Evolutionary conservation across 768 basidiomycete genomes (phyloP), one percentile per base, ranked within the genome.

Genomic region (Cubamyces lactineus): DNA sequence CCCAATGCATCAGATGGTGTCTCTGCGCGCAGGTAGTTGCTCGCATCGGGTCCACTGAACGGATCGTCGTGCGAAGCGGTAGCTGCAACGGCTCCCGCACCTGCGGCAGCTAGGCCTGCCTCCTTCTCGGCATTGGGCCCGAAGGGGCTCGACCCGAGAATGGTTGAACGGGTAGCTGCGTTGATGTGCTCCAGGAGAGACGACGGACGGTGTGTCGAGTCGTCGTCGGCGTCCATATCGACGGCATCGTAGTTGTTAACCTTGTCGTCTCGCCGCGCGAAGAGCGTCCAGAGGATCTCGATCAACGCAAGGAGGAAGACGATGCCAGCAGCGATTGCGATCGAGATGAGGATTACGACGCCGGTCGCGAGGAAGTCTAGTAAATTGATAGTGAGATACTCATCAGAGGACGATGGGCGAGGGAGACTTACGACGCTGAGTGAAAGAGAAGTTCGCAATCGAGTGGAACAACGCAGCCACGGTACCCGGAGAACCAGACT

Each of bases 271-370:
- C 86, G 83, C 56, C 92, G 82, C 21, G 90, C 86, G 74, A 94
- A 86, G n/a, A 95, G 80, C 2, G 93, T 89, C 92, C 94, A 92
- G 40, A 96, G 76, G 56, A 96, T 90, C 52, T 93, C 93, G 57
- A 94, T 79, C 43, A 96, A 78, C 16, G 90, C 89, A 34, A 95
- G 80, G 0, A 96, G 79, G 82, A 95, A 96, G 40, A 96, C 90
- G 21, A 98, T 85, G 17, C 96, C 97, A 16, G 95, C 94, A 11
- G 92, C 88, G 66, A 98, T 97, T 24, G 97, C 97, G 65, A 99
- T 97, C 1, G 95, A 96, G 67, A 99, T 95, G 46, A 99, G 83
- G 66, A 98, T 98, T 57, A 99, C 94, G 40, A 98, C 83, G 1
- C 96, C 97, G 23, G 86, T 85, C 0, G 96, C 93, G 57, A 99